Conservation (phyloP, 2,329 filamentous ascomycete species). For the Paracamarosporium sp. region DNA sequence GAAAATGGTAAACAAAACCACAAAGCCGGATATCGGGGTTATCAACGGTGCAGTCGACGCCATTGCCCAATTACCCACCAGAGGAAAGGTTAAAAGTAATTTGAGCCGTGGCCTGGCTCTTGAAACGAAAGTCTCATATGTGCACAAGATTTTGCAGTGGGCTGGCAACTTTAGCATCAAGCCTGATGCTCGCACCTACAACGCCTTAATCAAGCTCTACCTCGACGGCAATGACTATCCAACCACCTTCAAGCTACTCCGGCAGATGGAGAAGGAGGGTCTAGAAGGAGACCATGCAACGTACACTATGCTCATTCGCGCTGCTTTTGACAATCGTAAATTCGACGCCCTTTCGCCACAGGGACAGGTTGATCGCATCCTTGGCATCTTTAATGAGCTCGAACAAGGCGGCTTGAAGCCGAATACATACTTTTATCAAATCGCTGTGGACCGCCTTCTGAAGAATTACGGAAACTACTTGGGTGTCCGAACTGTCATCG, state of each 20-base stretch:
- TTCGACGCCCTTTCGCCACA: constrained; percentile 51
- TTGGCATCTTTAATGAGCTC: constrained; percentile 63
- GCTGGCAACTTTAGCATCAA: constrained; percentile 53
- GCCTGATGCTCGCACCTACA: constrained; percentile 64
- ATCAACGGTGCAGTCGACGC: constrained; percentile 75
- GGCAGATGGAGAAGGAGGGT: constrained; percentile 63
- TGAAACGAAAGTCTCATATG: constrained; percentile 45
- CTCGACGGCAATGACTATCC: constrained; percentile 58
- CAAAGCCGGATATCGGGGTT: constrained; percentile 67
- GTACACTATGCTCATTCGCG: constrained; percentile 75
- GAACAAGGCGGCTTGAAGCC: constrained; percentile 62
- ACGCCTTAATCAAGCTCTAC: constrained; percentile 70
- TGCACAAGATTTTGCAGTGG: constrained; percentile 49
- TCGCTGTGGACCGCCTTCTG: constrained; percentile 72
- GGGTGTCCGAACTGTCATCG: constrained; percentile 67
- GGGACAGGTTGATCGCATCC: constrained; percentile 61
- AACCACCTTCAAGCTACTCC: constrained; percentile 62
- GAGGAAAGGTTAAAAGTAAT: background rate
- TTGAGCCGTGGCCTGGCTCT: constrained; percentile 43
- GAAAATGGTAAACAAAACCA: constrained; percentile 48
- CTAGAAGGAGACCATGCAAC: constrained; percentile 71
- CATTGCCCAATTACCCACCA: constrained; percentile 53
- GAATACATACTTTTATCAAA: constrained; percentile 70
- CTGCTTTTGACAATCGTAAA: constrained; percentile 58
- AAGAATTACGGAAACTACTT: constrained; percentile 52